These are phyloP conservation scores for Exophiala sp. DNA, from an alignment of 2,329 filamentous ascomycete genomes.

Conservation along the genomic window DNA sequence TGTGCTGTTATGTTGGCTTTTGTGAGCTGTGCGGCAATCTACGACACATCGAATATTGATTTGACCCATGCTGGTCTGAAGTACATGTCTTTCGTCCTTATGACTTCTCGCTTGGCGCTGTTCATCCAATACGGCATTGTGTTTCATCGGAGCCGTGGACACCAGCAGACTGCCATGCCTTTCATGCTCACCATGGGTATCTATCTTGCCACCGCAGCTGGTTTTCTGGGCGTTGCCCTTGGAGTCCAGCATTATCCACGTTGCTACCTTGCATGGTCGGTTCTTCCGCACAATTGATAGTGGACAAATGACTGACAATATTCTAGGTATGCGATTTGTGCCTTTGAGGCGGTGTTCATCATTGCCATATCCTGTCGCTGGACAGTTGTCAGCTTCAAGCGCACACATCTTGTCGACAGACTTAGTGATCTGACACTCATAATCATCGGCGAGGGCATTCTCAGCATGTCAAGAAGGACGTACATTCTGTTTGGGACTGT, in stretches of 20 bases:
- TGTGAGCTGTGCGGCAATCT: slow-evolving; percentile 54
- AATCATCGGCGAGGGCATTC: slow-evolving; percentile 63
- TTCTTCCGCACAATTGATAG: slow-evolving; percentile 20
- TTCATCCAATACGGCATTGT: slow-evolving; percentile 50
- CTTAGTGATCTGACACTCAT: slow-evolving; percentile 63
- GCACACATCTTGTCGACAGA: slow-evolving; percentile 61
- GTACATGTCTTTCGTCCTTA: slow-evolving; percentile 43
- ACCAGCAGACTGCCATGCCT: slow-evolving; percentile 6
- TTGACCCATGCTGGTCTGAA: slow-evolving; percentile 45
- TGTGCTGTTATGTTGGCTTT: slow-evolving; percentile 64
- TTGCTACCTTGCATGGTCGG: slow-evolving; percentile 35
- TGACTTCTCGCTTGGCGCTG: slow-evolving; percentile 52
- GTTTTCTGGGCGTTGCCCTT: no score
- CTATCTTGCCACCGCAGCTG: not conserved
- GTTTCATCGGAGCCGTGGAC: slow-evolving; percentile 21
- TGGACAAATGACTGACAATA: slow-evolving; percentile 34
- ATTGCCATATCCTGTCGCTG: slow-evolving; percentile 54
- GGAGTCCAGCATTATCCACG: not conserved
- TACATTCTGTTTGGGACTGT: slow-evolving; percentile 10
- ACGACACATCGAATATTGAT: slow-evolving; percentile 38
- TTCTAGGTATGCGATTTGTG: slow-evolving; percentile 54
- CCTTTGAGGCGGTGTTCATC: slow-evolving; percentile 50
- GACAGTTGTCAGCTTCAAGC: slow-evolving; percentile 57
- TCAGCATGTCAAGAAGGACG: slow-evolving; percentile 43
- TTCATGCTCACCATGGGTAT: slow-evolving; percentile 4